These are phyloP conservation scores for Aspergillus brunneoviolaceus DNA, from an alignment of 2,329 filamentous ascomycete genomes.

Conservation along the genomic window DNA sequence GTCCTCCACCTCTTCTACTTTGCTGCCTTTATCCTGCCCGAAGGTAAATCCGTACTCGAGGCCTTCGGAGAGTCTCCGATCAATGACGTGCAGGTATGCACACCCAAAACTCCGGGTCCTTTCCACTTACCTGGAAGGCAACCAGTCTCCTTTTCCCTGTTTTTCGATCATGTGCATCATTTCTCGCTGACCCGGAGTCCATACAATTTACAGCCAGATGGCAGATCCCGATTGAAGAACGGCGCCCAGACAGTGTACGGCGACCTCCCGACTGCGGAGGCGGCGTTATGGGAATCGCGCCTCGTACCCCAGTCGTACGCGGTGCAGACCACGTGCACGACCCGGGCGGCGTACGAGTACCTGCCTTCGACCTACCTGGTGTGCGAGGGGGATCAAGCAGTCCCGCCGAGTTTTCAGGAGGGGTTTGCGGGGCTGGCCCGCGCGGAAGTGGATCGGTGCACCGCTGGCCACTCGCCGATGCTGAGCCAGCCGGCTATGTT, in stretches of 20 bases:
- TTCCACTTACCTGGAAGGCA: not conserved
- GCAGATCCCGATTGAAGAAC: not conserved
- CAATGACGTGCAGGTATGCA: not conserved
- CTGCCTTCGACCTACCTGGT: constrained; percentile 10
- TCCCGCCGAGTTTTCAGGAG: not conserved
- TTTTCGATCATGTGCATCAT: no score
- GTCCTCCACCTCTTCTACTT: constrained; percentile 4
- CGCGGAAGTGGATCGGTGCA: constrained; percentile 2
- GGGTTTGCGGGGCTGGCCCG: constrained; percentile 3
- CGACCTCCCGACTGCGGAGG: constrained; percentile 6
- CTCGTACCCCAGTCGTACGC: constrained; percentile 7
- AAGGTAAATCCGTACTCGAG: not conserved
- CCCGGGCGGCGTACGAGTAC: constrained; percentile 8
- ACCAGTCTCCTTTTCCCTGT: not conserved
- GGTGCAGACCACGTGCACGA: constrained; percentile 3
- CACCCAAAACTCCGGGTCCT: no score
- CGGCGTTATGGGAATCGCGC: constrained; percentile 4
- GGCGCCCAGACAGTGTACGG: constrained; percentile 4
- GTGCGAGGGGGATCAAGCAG: constrained; percentile 5
- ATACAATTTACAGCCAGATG: not conserved
- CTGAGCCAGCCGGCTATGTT: constrained; percentile 6
- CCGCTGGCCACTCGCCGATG: constrained; percentile 10
- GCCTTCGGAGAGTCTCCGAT: constrained; percentile 1
- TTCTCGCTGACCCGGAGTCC: no score
- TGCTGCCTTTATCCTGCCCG: not conserved